phyloP scores from a whole-genome alignment of 2,329 filamentous ascomycete species.

The Claviceps sp. region DNA sequence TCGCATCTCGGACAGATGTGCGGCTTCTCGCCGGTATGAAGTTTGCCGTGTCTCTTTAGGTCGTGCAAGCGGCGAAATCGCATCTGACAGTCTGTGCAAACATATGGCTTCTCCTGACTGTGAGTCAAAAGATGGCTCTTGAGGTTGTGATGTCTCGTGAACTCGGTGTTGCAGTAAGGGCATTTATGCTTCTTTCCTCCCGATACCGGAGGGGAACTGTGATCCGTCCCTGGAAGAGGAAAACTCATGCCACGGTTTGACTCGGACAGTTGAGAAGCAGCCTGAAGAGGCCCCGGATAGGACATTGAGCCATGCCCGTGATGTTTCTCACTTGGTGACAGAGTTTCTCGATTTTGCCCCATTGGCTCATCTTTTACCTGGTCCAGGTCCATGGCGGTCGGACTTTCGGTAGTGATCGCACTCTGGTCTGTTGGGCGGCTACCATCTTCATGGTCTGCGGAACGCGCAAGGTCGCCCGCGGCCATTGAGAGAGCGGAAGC shows the following conservation, averaged over 20 bases:
- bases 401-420: slow-evolving; percentile 34
- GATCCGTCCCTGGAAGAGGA: slow-evolving; percentile 34
- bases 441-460: slow-evolving; percentile 30
- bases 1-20: slow-evolving; percentile 93
- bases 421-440: slow-evolving; percentile 19
- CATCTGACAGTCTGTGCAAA: slow-evolving; percentile 85
- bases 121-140: slow-evolving; percentile 96
- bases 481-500: slow-evolving; percentile 20
- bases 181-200: slow-evolving; percentile 83
- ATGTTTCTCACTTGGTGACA: slow-evolving; percentile 36
- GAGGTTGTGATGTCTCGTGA: slow-evolving; percentile 92
- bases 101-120: slow-evolving; percentile 95
- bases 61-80: slow-evolving; percentile 89
- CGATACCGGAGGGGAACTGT: slow-evolving; percentile 43
- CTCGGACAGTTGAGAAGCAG: slow-evolving; percentile 27
- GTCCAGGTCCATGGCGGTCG: slow-evolving; percentile 42
- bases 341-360: slow-evolving; percentile 24
- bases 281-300: slow-evolving; percentile 39
- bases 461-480: slow-evolving; percentile 18
- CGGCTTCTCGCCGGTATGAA: slow-evolving; percentile 91
- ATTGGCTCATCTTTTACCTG: slow-evolving; percentile 23
- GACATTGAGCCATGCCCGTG: slow-evolving; percentile 35
- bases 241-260: slow-evolving; percentile 42
- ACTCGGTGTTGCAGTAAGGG: slow-evolving; percentile 90
- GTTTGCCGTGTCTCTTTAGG: slow-evolving; percentile 87